phyloP scores from a whole-genome alignment of 805 yeast species.

The Candida morakotiae region DNA sequence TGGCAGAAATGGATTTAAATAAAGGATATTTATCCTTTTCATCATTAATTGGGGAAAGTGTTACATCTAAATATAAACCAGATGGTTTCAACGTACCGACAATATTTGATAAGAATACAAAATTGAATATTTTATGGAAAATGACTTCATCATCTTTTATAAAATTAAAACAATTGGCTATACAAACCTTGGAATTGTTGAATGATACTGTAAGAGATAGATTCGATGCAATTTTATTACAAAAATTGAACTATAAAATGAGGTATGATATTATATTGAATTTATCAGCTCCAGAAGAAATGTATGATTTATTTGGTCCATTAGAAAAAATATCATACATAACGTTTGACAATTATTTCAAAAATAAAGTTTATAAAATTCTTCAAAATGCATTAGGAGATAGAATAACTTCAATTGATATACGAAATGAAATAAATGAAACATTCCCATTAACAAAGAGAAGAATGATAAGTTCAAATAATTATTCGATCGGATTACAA shows the following conservation, averaged over 20 bases:
- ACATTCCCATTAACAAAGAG: slow-evolving; percentile 47
- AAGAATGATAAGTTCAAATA: slow-evolving; percentile 41
- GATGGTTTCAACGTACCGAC: slow-evolving; percentile 73
- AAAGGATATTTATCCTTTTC: slow-evolving; percentile 67
- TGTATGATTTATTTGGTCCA: slow-evolving; percentile 54
- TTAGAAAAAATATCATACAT: slow-evolving; percentile 68
- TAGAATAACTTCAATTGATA: slow-evolving; percentile 36
- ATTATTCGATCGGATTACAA: slow-evolving; percentile 55
- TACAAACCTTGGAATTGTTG: slow-evolving; percentile 60
- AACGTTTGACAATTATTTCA: slow-evolving; percentile 62
- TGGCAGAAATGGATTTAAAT: slow-evolving; percentile 75
- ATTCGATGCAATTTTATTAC: slow-evolving; percentile 72
- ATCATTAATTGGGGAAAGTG: slow-evolving; percentile 46
- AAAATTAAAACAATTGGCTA: slow-evolving; percentile 60
- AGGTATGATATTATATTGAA: slow-evolving; percentile 64
- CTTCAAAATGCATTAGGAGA: slow-evolving; percentile 56
- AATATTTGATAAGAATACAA: slow-evolving; percentile 69
- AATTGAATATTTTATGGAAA: slow-evolving; percentile 76
- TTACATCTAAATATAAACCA: slow-evolving; percentile 41
- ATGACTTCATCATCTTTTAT: slow-evolving; percentile 68
- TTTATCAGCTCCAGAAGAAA: slow-evolving; percentile 43
- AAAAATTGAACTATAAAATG: slow-evolving; percentile 50
- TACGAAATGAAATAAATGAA: slow-evolving; percentile 21
- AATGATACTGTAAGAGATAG: slow-evolving; percentile 81
- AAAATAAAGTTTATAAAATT: slow-evolving; percentile 56